Conservation (phyloP, 805 yeast genomes). For the Wickerhamomyces mucosus region DNA sequence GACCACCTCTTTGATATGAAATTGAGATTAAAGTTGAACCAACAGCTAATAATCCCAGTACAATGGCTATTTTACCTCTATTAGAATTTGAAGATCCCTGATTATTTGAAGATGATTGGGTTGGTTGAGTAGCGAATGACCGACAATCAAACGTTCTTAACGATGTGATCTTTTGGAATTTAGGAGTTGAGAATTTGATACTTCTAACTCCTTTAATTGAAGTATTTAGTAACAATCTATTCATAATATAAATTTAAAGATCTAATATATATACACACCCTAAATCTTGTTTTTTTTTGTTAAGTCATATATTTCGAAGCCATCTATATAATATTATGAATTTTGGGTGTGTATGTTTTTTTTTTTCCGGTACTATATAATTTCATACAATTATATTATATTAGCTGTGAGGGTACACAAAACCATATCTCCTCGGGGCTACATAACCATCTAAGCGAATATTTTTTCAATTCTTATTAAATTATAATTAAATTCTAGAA, state of each 20-base stretch:
- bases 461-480: too few species aligned
- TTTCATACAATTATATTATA: too few species aligned
- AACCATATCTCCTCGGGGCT: too few species aligned
- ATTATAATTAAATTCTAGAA: too few species aligned
- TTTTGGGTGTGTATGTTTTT: too few species aligned
- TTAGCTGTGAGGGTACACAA: too few species aligned
- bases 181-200: too few species aligned
- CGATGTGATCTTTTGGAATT: too few species aligned
- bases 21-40: constrained; percentile 38
- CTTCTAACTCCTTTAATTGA: not conserved
- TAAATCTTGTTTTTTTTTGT: not conserved
- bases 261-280: not conserved
- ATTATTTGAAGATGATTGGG: constrained; percentile 1
- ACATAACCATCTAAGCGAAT: too few species aligned
- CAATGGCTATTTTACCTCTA: constrained; percentile 26
- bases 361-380: too few species aligned
- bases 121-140: not conserved
- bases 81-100: constrained; percentile 3
- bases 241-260: constrained; percentile 1
- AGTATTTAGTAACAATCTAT: constrained; percentile 1
- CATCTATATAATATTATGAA: too few species aligned
- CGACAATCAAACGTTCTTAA: too few species aligned
- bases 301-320: not conserved
- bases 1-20: constrained; percentile 32
- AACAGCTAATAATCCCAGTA: constrained; percentile 35